phyloP scores from a whole-genome alignment of 2,329 filamentous ascomycete species.

The Aspergillus ochraceoroseus region DNA sequence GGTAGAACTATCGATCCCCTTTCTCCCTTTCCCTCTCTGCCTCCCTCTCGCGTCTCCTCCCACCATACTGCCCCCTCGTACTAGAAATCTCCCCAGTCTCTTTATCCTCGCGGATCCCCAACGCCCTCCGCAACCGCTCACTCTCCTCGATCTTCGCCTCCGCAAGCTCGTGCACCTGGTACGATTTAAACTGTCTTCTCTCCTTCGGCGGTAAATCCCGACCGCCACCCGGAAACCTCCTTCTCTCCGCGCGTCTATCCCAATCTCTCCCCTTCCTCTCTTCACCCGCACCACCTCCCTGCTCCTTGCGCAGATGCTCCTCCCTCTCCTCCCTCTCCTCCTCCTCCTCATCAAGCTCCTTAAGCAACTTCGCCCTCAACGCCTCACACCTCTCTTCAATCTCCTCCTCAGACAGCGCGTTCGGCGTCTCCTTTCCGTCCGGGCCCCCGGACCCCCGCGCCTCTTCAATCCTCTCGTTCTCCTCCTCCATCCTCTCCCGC shows the following conservation, averaged over 20 bases:
- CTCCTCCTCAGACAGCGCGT: conserved; percentile 67
- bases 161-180: conserved; percentile 94
- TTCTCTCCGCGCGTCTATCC: too few relatives aligned
- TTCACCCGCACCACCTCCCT: conserved; percentile 11
- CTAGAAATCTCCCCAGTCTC: conserved; percentile 61
- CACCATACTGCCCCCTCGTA: conserved; percentile 14
- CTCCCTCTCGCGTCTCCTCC: conserved; percentile 17
- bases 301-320: conserved; percentile 15
- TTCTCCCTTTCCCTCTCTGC: conserved; percentile 18
- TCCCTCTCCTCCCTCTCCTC: conserved; percentile 19
- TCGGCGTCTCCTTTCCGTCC: conserved; percentile 13
- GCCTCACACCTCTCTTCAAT: conserved; percentile 72
- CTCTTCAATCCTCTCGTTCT: conserved; percentile 60
- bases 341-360: conserved; percentile 51
- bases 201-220: conserved; percentile 23
- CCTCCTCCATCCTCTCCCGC: conserved; percentile 85
- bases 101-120: conserved; percentile 87
- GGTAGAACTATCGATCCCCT: conserved; percentile 5
- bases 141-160: conserved; percentile 96
- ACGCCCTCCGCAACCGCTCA: conserved; percentile 75
- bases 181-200: conserved; percentile 65
- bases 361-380: conserved; percentile 59
- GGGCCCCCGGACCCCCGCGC: conserved; percentile 54
- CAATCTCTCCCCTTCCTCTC: conserved; percentile 26
- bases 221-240: too few relatives aligned